phyloP scores from a whole-genome alignment of 345 rosid species.

The Melaleuca quinquenervia region DNA sequence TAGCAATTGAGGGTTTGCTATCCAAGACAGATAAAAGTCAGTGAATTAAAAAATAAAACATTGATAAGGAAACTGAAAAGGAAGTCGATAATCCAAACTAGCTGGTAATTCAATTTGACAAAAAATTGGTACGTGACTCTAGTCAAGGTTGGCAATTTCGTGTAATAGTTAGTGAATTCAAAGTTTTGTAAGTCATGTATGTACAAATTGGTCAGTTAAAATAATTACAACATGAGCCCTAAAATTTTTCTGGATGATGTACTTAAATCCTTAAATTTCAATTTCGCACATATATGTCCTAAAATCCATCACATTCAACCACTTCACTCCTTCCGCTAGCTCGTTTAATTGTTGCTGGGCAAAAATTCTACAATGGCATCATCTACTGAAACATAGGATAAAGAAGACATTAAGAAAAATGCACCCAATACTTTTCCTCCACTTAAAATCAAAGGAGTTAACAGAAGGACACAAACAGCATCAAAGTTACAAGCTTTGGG shows the following conservation, averaged over 20 bases:
- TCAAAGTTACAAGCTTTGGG: not conserved
- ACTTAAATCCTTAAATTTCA: not conserved
- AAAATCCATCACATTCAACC: not conserved
- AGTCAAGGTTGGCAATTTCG: not conserved
- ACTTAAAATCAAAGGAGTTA: not conserved
- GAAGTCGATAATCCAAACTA: not conserved
- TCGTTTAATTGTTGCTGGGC: accelerated
- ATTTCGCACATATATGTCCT: not conserved
- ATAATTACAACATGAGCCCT: not conserved
- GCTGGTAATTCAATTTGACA: accelerated
- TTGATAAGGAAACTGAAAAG: not conserved
- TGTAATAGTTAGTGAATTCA: not conserved
- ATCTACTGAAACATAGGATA: not conserved
- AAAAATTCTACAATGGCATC: not conserved
- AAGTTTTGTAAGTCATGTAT: not conserved
- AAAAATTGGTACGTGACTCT: not conserved
- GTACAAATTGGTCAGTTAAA: accelerated
- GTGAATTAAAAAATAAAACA: not conserved
- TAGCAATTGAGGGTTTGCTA: not conserved
- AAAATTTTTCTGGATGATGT: accelerated
- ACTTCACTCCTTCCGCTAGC: not conserved
- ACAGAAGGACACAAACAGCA: not conserved
- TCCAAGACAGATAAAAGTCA: not conserved
- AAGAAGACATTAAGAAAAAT: accelerated
- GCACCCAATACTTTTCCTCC: not conserved